These are phyloP conservation scores for Sisymbrium altissimum DNA, from an alignment of 345 rosid genomes.

Conservation along the genomic window DNA sequence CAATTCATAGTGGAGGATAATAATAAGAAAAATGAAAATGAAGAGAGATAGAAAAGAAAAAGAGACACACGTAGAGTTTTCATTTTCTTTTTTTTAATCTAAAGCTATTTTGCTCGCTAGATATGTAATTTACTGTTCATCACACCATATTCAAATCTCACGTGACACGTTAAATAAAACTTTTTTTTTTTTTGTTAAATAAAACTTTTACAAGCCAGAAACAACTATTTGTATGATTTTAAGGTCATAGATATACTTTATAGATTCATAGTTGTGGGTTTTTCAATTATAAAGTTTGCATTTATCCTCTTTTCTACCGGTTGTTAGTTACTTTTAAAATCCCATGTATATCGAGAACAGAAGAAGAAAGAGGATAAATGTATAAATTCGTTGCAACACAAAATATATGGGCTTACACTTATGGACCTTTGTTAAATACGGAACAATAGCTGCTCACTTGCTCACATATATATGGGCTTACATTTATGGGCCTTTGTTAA, in stretches of 20 bases:
- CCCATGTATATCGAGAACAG: too few relatives aligned
- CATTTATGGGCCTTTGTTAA: background rate
- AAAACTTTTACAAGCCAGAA: background rate
- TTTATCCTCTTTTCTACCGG: background rate
- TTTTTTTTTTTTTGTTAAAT: too few relatives aligned
- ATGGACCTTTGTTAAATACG: too few relatives aligned
- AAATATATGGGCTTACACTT: too few relatives aligned
- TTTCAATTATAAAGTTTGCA: background rate
- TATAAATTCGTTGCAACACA: too few relatives aligned
- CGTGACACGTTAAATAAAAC: too few relatives aligned
- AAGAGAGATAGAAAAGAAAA: background rate
- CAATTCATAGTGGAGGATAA: constrained; percentile 25
- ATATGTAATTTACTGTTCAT: background rate
- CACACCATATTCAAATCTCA: background rate
- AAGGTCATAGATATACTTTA: background rate
- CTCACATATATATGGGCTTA: constrained; percentile 4
- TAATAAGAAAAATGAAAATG: background rate
- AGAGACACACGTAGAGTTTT: background rate
- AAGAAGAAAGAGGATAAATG: too few relatives aligned
- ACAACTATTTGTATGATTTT: background rate
- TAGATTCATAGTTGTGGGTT: background rate
- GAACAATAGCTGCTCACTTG: too few relatives aligned
- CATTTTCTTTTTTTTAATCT: background rate
- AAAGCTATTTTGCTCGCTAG: background rate
- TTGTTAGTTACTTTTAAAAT: too few relatives aligned